phyloP scores from a whole-genome alignment of 148 eudicot genomes.

The Persicaria tinctoria region DNA sequence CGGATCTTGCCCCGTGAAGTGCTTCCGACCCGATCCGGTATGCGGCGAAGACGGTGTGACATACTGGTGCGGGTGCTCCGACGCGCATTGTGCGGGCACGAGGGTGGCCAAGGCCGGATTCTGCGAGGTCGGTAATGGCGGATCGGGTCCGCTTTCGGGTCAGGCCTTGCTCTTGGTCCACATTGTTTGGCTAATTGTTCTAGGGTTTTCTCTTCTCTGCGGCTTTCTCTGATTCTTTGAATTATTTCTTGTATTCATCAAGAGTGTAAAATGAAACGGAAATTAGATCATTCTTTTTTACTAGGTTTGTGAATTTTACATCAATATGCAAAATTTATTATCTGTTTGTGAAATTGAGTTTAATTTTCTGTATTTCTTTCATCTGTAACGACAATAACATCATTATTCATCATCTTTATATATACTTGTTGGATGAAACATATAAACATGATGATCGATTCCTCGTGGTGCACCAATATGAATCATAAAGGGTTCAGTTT shows the following conservation, averaged over 20 bases:
- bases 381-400: neutral
- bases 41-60: slow-evolving; percentile 90
- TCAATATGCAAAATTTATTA: neutral
- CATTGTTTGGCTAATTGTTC: slow-evolving; percentile 65
- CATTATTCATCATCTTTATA: neutral
- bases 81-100: slow-evolving; percentile 68
- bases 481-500: neutral
- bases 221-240: slow-evolving; percentile 48
- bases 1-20: slow-evolving; percentile 63
- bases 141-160: slow-evolving; percentile 56
- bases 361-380: neutral
- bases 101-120: slow-evolving; percentile 57
- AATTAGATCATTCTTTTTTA: neutral
- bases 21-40: slow-evolving; percentile 85
- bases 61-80: slow-evolving; percentile 96
- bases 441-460: too few relatives aligned
- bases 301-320: neutral
- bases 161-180: slow-evolving; percentile 75
- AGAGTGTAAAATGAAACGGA: neutral
- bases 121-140: slow-evolving; percentile 72
- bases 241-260: neutral
- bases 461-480: neutral
- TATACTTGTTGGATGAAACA: neutral
- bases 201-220: slow-evolving; percentile 69
- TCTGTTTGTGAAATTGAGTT: neutral